Base-by-base conservation (phyloP, 805 yeast species). In the Wickerhamiella nectarea region DNA sequence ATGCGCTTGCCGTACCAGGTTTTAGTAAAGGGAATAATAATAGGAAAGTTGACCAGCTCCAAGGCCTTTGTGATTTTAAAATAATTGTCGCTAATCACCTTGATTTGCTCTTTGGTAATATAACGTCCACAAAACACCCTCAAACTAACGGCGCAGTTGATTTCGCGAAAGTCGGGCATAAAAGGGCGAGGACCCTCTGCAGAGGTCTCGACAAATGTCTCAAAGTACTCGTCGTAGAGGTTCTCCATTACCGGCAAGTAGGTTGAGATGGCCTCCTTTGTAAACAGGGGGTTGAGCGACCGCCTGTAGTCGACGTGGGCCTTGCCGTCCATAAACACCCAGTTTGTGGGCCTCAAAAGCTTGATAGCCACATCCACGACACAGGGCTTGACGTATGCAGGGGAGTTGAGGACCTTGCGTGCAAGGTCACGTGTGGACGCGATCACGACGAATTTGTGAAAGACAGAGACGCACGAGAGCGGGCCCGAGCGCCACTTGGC, bases 301-400 rank as follows among this genome's bases (percentile, higher is more conserved):
- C 77, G 78, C 65, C 98, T 78, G 66, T 89, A 91, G 64, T 91
- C 98, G 46, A 78, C 76, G 57, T 91, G 98, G 26, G 78, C 93
- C 66, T 86, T 86, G 54, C 98, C 98, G 58, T 91, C 98, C 56
- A 86, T 66, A 62, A 91, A 91, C 29, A 91, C 98, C 98, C 98
- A 91, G 69, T 89, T 91, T 37, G 89, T 71, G 38, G 97, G 96
- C 64, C 97, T 77, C 57, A 91, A 69, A 52, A 91, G 84, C 65
- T 91, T 91, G 50, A 78, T 71, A 17, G 98, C 98, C 44, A 86
- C 97, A 60, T 91, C 98, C 51, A 91, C 98, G 48, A 91, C 95
- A 67, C 98, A 91, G 5, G 98, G 98, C 63, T 86, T 86, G 49
- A 86, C 96, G 58, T 72, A 91, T 38, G 75, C 71, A 33, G 95